phyloP scores from a whole-genome alignment of 768 basidiomycete genomes.

The Lactarius vividus region DNA sequence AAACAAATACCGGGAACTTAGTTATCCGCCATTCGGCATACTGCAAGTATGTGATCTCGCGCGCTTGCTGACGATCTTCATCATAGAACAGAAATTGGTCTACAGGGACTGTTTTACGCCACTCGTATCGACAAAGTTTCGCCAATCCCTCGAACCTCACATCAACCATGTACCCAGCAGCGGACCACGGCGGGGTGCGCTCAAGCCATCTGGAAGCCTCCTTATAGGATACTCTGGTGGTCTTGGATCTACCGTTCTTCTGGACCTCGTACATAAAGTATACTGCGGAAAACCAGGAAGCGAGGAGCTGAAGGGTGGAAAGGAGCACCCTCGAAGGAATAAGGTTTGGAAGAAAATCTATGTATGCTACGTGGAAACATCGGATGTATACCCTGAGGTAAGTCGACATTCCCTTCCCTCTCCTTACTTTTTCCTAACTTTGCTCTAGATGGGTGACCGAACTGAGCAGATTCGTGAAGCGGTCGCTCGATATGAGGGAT shows the following conservation, averaged over 20 bases:
- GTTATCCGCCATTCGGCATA: slow-evolving; percentile 80
- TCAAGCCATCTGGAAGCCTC: slow-evolving; percentile 68
- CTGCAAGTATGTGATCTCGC: slow-evolving; percentile 59
- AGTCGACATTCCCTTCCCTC: slow-evolving; percentile 31
- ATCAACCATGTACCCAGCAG: slow-evolving; percentile 57
- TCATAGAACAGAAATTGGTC: background rate
- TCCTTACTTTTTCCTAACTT: background rate
- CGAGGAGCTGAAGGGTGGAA: slow-evolving; percentile 48
- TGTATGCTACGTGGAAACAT: slow-evolving; percentile 71
- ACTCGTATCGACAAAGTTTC: slow-evolving; percentile 60
- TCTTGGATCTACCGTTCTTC: slow-evolving; percentile 66
- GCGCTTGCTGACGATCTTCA: slow-evolving; percentile 8
- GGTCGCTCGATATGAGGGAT: slow-evolving; percentile 46
- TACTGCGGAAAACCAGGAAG: slow-evolving; percentile 45
- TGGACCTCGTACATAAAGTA: slow-evolving; percentile 61
- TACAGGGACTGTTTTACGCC: slow-evolving; percentile 65
- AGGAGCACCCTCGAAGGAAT: slow-evolving; percentile 61
- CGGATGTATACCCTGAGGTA: slow-evolving; percentile 59
- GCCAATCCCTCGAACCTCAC: slow-evolving; percentile 58
- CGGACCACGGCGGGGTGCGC: slow-evolving; percentile 52
- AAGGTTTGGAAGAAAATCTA: slow-evolving; percentile 59
- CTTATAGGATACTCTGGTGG: slow-evolving; percentile 77
- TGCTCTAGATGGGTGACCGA: slow-evolving; percentile 50
- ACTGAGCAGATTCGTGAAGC: slow-evolving; percentile 50
- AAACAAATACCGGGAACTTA: slow-evolving; percentile 58